Percentiles rank a stretch among this genome's conserved stretches.
These are phyloP conservation scores for Xerocomellus chrysenteron DNA, from an alignment of 768 basidiomycete species.

Conservation along the genomic window DNA sequence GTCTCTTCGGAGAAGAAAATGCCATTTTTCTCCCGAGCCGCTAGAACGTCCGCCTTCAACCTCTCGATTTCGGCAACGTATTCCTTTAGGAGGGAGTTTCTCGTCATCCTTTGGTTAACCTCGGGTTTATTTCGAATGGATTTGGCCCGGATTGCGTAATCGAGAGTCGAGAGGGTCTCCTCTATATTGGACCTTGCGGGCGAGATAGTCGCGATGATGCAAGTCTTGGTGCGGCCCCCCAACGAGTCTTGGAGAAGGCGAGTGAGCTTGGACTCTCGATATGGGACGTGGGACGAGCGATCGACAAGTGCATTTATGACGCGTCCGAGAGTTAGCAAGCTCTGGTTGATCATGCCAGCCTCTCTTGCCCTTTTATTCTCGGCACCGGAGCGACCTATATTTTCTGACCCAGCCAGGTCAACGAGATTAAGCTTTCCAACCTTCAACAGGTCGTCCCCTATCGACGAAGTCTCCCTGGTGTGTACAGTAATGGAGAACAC, in stretches of 20 bases:
- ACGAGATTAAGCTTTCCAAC: slow-evolving; percentile 97
- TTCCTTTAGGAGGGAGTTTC: slow-evolving; percentile 89
- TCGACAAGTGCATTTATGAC: slow-evolving; percentile 97
- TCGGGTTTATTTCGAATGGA: slow-evolving; percentile 95
- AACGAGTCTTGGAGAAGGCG: slow-evolving; percentile 98
- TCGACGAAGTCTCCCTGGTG: slow-evolving; percentile 73
- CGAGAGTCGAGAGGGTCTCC: slow-evolving; percentile 95
- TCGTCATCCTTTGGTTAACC: slow-evolving; percentile 90
- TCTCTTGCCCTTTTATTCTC: slow-evolving; percentile 94
- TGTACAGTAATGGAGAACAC: slow-evolving; percentile 97
- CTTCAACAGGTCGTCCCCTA: slow-evolving; percentile 86
- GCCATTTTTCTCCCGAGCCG: slow-evolving; percentile 94
- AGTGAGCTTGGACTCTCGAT: slow-evolving; percentile 96
- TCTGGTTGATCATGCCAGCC: slow-evolving; percentile 99
- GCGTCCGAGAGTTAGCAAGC: slow-evolving; percentile 90
- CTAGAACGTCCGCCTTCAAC: slow-evolving; percentile 84
- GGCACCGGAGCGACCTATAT: slow-evolving; percentile 93
- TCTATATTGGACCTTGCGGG: slow-evolving; percentile 93
- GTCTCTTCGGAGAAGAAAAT: slow-evolving; percentile 91
- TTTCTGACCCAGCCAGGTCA: slow-evolving; percentile 96
- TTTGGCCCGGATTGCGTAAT: slow-evolving; percentile 94
- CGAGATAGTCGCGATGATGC: slow-evolving; percentile 95
- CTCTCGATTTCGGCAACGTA: slow-evolving; percentile 93
- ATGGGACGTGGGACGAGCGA: slow-evolving; percentile 88
- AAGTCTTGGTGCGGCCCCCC: slow-evolving; percentile 95